Evolutionary conservation across 805 yeast species (phyloP), one percentile per base, ranked within the genome.

Genomic region (Torulaspora franciscae): DNA sequence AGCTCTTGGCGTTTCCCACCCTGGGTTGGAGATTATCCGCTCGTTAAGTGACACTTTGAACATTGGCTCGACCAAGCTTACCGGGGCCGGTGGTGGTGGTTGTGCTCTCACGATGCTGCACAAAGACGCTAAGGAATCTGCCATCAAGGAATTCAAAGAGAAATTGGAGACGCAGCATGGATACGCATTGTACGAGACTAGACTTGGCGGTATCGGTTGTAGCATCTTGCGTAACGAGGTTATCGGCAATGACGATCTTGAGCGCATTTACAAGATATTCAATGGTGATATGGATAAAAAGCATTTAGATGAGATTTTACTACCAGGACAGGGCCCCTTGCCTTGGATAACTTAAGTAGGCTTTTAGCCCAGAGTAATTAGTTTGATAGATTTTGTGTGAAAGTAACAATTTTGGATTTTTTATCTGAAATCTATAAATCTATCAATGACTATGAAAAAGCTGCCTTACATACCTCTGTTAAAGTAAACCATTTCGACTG

Each of bases 41-140:
- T 66, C 77, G 15, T 68, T 79, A n/a, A 75, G 87, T 19, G 90
- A 85, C 58, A 74, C 72, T 40, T 56, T 78, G 45, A 61, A 70
- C 3, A 64, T 93, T 13, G 99, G 99, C 6, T 80, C 84, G 46
- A 91, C 99, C 0, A 93, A 93, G 64, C 74, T 93, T 43, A 93
- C 99, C 0, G 99, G 99, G 33, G 99, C 99, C 0, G 99, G 99
- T 28, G 99, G 99, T 15, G 99, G 99, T 40, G 99, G 99, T 2
- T 93, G 99, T 71, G 95, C 98, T 8, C 83, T 93, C 45, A 93
- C 98, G 0, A 67, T 93, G 30, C 71, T 90, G 11, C 69, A 76
- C 38, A 54, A 56, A 13, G 79, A 75, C 32, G 71, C 68, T 2
- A 66, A 63, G 1, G 54, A 56, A 1, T 70, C 64, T 14, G 61